A percentile compares a stretch with the other conserved stretches of the same genome.
Conservation (phyloP, 805 yeast genomes). For the Wickerhamomyces kurtzmanii region DNA sequence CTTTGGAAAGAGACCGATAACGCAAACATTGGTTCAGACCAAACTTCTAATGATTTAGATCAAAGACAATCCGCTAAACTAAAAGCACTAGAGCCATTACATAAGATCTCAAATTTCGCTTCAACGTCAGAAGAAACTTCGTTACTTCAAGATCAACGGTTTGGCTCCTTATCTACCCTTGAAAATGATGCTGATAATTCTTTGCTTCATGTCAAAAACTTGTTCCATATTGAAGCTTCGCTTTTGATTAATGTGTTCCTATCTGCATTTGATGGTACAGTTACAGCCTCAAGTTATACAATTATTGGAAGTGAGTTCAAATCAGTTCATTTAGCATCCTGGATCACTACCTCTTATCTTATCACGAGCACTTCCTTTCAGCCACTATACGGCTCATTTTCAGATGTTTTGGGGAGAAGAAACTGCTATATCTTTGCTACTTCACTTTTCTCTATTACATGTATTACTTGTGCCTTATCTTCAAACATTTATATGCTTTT, state of each 20-base stretch:
- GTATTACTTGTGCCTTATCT: conserved; percentile 25
- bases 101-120: background rate
- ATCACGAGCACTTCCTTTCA: conserved; percentile 31
- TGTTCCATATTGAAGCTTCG: conserved; percentile 23
- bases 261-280: conserved; percentile 37
- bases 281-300: conserved; percentile 38
- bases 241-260: conserved; percentile 28
- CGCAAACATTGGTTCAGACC: too few species aligned
- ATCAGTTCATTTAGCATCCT: conserved; percentile 24
- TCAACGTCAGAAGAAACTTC: background rate
- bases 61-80: background rate
- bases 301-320: conserved; percentile 31
- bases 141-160: conserved; percentile 4
- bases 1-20: too few species aligned
- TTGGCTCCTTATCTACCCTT: conserved; percentile 1
- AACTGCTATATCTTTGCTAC: conserved; percentile 25
- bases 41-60: too few species aligned
- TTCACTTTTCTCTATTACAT: conserved; percentile 22
- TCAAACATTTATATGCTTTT: conserved; percentile 18
- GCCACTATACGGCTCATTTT: conserved; percentile 29
- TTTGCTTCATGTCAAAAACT: conserved; percentile 11
- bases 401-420: conserved; percentile 28
- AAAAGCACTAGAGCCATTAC: background rate
- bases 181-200: conserved; percentile 5
- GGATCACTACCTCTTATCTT: conserved; percentile 32